Base-by-base conservation (phyloP, 208 protist species). In the Novymonas esmeraldas region DNA sequence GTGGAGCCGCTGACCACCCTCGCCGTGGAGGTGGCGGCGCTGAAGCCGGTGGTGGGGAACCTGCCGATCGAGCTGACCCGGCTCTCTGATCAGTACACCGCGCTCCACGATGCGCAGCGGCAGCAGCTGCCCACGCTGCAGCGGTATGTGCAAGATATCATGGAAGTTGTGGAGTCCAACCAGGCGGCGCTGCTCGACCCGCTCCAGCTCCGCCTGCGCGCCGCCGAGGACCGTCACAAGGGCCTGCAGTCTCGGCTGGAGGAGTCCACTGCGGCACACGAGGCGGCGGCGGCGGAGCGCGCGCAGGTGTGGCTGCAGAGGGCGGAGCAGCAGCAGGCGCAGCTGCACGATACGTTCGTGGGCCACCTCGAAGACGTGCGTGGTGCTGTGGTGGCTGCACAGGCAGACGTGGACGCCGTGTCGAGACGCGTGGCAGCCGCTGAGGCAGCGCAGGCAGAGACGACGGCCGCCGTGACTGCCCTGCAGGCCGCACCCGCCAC, bases 51-150 rank as follows among this genome's bases (percentile, higher is more conserved):
- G 1, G 49, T 56, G 31, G 44, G 41, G 6, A n/a, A 49, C 22
- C 42, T 64, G 34, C 42, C 59, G 4, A 45, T 28, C 13, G 28
- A 48, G 10, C 1, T 77, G 1, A 4, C 46, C 28, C 39, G 46
- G 22, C 68, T 67, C 38, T 28, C 31, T 2, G 68, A 73, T 2
- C 50, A 73, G 45, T 66, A 28, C 44, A 48, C 36, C 24, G 41
- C 61, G 9, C 39, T 71, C 18, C 56, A 71, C n/a, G 42, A 51
- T 20, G n/a, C 38, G 42, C 71, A 77, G 50, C 71, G 63, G 39
- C 57, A 77, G 44, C 71, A 77, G 57, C 58, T 70, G 31, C 61
- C 62, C 20, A 71, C 64, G 36, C 31, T 71, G 41, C 63, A 76
- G 55, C 63, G 60, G 70, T 70, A 70, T 31, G 63, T 76, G 46